Conservation (phyloP, 208 protist species). For the Leishmania tropica region DNA sequence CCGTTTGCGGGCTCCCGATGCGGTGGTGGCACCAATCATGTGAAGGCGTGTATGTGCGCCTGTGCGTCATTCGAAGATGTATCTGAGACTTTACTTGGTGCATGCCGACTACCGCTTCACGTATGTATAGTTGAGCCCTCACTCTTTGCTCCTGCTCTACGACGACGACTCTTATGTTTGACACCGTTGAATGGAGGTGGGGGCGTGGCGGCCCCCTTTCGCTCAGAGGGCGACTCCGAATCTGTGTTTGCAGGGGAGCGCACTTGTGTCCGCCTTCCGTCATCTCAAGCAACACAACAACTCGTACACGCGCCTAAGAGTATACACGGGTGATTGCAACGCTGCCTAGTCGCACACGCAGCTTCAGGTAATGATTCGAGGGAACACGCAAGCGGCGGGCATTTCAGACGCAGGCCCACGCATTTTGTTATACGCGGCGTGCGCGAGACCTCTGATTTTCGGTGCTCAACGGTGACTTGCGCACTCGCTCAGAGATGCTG, state of each 20-base stretch:
- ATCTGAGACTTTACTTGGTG: slow-evolving; percentile 2
- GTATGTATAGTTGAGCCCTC: neutral
- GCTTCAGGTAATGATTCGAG: neutral
- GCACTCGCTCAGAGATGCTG: neutral
- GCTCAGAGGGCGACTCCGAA: neutral
- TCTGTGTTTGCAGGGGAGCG: no score
- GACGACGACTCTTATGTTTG: neutral
- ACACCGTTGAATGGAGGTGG: neutral
- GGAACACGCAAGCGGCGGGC: neutral
- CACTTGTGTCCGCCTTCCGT: neutral
- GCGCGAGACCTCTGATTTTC: neutral
- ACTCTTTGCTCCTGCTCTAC: slow-evolving; percentile 2
- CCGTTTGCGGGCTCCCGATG: neutral
- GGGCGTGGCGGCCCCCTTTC: neutral
- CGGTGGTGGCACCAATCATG: neutral
- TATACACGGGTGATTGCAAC: neutral
- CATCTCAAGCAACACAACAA: neutral
- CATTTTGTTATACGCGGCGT: neutral
- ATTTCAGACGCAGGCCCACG: neutral
- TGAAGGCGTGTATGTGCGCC: neutral
- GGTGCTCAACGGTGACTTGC: neutral
- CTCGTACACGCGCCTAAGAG: neutral
- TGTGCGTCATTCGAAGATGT: slow-evolving; percentile 26
- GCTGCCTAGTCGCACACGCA: neutral
- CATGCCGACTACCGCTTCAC: neutral